Conservation (phyloP, 2,329 filamentous ascomycete genomes). For the Cryphonectria nitschkei region DNA sequence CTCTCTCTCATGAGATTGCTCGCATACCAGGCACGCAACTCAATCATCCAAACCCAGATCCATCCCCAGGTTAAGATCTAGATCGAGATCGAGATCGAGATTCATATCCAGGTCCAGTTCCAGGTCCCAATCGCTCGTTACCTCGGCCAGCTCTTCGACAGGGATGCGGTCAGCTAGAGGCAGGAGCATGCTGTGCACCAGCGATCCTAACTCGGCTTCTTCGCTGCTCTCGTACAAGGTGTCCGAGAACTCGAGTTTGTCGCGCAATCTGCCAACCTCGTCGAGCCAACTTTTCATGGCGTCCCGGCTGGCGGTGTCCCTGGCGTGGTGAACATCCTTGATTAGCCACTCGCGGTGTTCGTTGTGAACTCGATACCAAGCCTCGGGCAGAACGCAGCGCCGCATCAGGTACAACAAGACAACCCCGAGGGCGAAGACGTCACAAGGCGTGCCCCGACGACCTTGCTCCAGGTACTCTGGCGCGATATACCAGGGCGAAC, state of each 20-base stretch:
- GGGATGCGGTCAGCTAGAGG: not conserved
- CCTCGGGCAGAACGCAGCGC: not conserved
- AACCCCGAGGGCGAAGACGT: conserved; percentile 1
- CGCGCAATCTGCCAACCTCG: not conserved
- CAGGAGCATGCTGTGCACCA: not conserved
- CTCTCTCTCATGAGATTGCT: too few species aligned
- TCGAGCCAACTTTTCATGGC: not conserved
- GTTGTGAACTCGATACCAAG: not conserved
- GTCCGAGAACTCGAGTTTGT: not conserved
- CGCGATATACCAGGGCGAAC: conserved; percentile 9
- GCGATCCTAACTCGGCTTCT: not conserved
- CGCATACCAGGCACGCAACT: too few species aligned
- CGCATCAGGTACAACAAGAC: conserved; percentile 12
- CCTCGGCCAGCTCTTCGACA: not conserved
- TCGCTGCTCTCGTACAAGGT: too few species aligned
- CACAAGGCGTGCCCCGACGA: not conserved
- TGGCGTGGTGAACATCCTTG: not conserved
- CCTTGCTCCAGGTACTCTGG: not conserved
- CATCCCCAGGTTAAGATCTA: too few species aligned
- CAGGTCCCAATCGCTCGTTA: not conserved
- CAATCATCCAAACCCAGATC: too few species aligned
- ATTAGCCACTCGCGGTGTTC: not conserved
- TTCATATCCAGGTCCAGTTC: not conserved
- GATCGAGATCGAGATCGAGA: too few species aligned
- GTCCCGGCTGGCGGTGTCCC: too few species aligned